Conservation (phyloP, 1,284 basidiomycete genomes). For the Melampsora larici-populina region DNA sequence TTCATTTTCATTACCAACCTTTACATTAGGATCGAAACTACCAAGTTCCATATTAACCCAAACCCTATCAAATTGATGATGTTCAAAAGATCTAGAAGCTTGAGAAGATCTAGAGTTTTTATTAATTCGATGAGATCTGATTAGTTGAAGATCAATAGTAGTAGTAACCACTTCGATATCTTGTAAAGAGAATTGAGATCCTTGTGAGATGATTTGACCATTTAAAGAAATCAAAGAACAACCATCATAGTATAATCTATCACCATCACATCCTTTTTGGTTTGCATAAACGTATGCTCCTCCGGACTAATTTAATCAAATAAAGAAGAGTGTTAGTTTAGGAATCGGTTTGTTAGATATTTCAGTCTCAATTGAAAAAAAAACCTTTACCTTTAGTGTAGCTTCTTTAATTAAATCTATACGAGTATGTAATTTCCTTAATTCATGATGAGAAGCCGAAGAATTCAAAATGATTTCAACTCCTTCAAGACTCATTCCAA, state of each 20-base stretch:
- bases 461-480: slow-evolving; percentile 41
- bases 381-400: slow-evolving; percentile 23
- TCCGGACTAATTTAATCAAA: slow-evolving; percentile 12
- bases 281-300: slow-evolving; percentile 41
- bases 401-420: slow-evolving; percentile 39
- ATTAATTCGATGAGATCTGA: slow-evolving; percentile 32
- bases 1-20: slow-evolving; percentile 1
- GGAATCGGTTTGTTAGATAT: no score
- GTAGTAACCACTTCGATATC: slow-evolving; percentile 35
- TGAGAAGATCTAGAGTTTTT: slow-evolving; percentile 34
- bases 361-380: no score
- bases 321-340: background rate
- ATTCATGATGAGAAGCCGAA: slow-evolving; percentile 41
- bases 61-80: slow-evolving; percentile 17
- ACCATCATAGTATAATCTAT: slow-evolving; percentile 42
- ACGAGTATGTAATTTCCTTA: slow-evolving; percentile 36
- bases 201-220: slow-evolving; percentile 38
- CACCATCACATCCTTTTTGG: slow-evolving; percentile 43
- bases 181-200: slow-evolving; percentile 42
- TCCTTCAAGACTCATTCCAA: slow-evolving; percentile 37
- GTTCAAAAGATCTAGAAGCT: background rate
- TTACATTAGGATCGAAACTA: background rate
- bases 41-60: slow-evolving; percentile 23
- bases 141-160: slow-evolving; percentile 30
- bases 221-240: slow-evolving; percentile 41